Conservation (phyloP, 192 early-diverging fungal species). For the Coemansia sp. region DNA sequence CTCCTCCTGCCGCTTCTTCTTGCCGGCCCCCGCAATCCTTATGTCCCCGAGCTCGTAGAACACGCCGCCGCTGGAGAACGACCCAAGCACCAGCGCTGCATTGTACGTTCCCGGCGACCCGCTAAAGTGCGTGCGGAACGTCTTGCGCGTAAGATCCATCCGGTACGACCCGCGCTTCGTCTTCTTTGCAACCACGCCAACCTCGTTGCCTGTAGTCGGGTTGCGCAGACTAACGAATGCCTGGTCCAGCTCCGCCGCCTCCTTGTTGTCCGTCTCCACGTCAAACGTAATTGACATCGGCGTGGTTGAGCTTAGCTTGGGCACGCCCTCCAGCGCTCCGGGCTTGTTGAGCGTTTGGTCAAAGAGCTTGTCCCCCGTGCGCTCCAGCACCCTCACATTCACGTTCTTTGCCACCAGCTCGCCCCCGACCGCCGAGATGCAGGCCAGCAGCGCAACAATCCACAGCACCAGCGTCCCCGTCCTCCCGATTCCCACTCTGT, state of each 20-base stretch:
- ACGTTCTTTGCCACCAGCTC: conserved; percentile 24
- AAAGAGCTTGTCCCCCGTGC: conserved; percentile 51
- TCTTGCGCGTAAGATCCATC: conserved; percentile 38
- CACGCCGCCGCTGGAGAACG: conserved; percentile 32
- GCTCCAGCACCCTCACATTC: conserved; percentile 40
- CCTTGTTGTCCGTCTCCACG: conserved; percentile 1
- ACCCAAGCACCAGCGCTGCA: conserved; percentile 40
- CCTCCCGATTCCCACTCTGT: neutral
- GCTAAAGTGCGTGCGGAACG: conserved; percentile 32
- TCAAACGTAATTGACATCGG: conserved; percentile 40
- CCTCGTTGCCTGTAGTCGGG: conserved; percentile 25
- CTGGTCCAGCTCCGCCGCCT: conserved; percentile 34
- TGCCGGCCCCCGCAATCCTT: conserved; percentile 7
- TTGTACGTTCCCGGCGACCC: conserved; percentile 26
- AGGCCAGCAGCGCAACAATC: neutral
- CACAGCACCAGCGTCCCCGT: conserved; percentile 13
- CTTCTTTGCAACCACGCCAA: conserved; percentile 24
- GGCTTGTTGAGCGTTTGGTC: conserved; percentile 26
- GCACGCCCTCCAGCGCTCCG: conserved; percentile 12
- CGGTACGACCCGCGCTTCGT: conserved; percentile 25
- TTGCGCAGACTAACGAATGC: conserved; percentile 44
- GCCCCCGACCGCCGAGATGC: conserved; percentile 12
- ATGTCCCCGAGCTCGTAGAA: conserved; percentile 40
- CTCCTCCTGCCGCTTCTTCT: neutral
- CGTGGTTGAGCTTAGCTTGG: conserved; percentile 26